Evolutionary conservation across 1,139 yeast species (phyloP).

Genomic region (Sugiyamaella paludigena): DNA sequence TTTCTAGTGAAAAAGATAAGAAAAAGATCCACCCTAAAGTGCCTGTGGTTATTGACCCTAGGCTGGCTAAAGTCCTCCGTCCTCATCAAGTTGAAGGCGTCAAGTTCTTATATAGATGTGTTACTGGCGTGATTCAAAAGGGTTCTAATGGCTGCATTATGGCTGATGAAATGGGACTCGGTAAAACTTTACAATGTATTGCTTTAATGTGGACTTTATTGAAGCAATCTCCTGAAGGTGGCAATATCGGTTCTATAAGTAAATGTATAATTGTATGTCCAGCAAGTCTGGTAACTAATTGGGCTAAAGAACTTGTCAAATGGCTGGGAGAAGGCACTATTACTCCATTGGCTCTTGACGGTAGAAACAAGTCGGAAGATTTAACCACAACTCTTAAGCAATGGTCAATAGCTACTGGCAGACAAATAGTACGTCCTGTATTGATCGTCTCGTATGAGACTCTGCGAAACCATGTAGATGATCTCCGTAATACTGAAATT

Average conservation of each 20-base stretch:
- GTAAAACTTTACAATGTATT: constrained; percentile 91
- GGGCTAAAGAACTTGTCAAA: constrained; percentile 96
- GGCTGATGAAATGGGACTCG: constrained; percentile 99
- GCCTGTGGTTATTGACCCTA: constrained; percentile 95
- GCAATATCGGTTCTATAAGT: constrained; percentile 63
- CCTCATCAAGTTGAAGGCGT: constrained; percentile 99
- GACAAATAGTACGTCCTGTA: constrained; percentile 90
- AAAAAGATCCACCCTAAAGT: constrained; percentile 52
- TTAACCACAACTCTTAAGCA: constrained; percentile 67
- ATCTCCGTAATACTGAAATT: constrained; percentile 72
- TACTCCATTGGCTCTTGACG: constrained; percentile 90
- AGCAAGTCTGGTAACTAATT: constrained; percentile 85
- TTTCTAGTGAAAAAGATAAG: constrained; percentile 42
- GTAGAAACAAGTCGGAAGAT: constrained; percentile 57
- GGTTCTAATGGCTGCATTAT: constrained; percentile 94
- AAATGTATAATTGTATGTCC: constrained; percentile 96
- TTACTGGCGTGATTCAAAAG: constrained; percentile 82
- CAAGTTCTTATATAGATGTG: constrained; percentile 81
- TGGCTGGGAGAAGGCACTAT: constrained; percentile 94
- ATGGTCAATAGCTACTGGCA: constrained; percentile 89
- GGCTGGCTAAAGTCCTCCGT: constrained; percentile 73
- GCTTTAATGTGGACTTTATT: constrained; percentile 92
- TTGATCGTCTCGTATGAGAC: constrained; percentile 96
- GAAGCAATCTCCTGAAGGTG: constrained; percentile 86
- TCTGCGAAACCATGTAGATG: constrained; percentile 77